phyloP scores from a whole-genome alignment of 768 basidiomycete species.

The Lentinula aciculospora region DNA sequence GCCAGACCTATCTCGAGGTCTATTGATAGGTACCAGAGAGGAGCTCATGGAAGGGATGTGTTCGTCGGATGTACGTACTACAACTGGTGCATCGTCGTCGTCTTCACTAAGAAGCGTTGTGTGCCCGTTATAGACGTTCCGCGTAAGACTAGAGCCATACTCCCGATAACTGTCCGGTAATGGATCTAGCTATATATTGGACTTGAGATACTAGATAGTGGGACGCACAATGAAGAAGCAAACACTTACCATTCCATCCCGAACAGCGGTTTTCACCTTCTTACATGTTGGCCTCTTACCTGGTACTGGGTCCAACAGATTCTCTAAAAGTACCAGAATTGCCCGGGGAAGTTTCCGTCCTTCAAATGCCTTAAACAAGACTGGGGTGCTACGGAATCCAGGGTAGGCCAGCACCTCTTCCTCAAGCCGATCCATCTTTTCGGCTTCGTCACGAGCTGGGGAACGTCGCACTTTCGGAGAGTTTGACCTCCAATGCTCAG shows the following conservation, averaged over 20 bases:
- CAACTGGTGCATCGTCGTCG: background rate
- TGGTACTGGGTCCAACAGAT: constrained; percentile 59
- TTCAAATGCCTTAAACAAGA: constrained; percentile 53
- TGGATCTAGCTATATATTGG: constrained; percentile 9
- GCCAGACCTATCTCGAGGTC: background rate
- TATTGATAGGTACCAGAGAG: background rate
- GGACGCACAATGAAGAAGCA: background rate
- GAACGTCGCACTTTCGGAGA: constrained; percentile 19
- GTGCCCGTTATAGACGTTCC: background rate
- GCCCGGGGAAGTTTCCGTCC: constrained; percentile 67
- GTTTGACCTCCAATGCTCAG: background rate
- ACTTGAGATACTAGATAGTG: constrained; percentile 17
- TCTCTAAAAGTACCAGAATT: constrained; percentile 68
- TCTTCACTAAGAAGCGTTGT: background rate
- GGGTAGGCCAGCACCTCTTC: constrained; percentile 68
- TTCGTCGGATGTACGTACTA: background rate
- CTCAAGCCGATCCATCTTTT: constrained; percentile 67
- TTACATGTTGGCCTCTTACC: constrained; percentile 65
- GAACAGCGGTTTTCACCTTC: constrained; percentile 61
- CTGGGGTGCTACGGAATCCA: constrained; percentile 50
- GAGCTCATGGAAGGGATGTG: background rate
- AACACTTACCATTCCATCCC: constrained; percentile 65
- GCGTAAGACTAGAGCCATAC: background rate
- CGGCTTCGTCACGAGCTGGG: constrained; percentile 37
- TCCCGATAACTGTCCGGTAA: background rate